phyloP scores from a whole-genome alignment of 768 basidiomycete genomes.

The Boletellus emodensis region DNA sequence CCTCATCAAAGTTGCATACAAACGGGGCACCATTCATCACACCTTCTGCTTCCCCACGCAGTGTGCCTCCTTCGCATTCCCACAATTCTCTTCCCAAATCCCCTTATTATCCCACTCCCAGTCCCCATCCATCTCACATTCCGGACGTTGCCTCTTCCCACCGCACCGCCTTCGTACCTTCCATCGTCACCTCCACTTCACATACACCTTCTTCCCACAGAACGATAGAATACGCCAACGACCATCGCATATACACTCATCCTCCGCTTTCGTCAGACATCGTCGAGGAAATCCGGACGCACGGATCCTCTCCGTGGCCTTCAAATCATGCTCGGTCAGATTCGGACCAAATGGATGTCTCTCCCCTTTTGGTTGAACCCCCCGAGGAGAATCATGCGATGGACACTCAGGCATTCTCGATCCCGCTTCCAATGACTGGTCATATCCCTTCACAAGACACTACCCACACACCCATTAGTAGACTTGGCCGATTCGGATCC shows the following conservation, averaged over 20 bases:
- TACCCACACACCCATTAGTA: conserved; percentile 43
- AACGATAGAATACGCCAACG: conserved; percentile 34
- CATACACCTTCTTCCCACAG: conserved; percentile 30
- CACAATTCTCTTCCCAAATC: conserved; percentile 39
- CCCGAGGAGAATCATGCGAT: conserved; percentile 40
- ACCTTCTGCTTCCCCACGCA: conserved; percentile 41
- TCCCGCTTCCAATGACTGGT: conserved; percentile 38
- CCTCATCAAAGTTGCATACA: conserved; percentile 35
- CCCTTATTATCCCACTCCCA: conserved; percentile 36
- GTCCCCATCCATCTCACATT: conserved; percentile 38
- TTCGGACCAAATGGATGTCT: conserved; percentile 54
- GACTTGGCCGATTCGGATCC: conserved; percentile 53
- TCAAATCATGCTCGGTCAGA: conserved; percentile 29
- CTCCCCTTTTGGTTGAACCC: conserved; percentile 44
- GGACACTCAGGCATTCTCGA: conserved; percentile 49
- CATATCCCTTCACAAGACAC: conserved; percentile 36
- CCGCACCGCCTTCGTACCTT: conserved; percentile 50
- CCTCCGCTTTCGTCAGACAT: conserved; percentile 30
- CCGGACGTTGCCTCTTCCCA: conserved; percentile 50
- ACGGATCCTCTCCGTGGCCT: conserved; percentile 25
- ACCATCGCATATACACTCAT: conserved; percentile 32
- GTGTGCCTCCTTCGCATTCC: conserved; percentile 48
- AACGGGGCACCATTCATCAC: conserved; percentile 36
- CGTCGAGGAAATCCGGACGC: conserved; percentile 26
- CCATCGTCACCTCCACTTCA: conserved; percentile 29